Evolutionary conservation across 345 rosid species (phyloP).

Genomic region (Acer saccharum): DNA sequence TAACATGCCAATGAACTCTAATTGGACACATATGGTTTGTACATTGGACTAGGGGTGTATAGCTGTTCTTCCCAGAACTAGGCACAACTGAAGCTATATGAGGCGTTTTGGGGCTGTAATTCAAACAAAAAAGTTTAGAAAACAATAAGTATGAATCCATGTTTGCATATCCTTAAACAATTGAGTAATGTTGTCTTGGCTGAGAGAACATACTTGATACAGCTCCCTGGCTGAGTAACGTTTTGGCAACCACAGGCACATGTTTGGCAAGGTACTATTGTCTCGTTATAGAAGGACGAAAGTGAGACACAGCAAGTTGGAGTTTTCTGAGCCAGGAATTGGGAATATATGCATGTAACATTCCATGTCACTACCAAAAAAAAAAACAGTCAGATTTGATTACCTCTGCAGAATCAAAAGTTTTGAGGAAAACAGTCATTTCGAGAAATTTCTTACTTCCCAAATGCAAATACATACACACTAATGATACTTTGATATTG

Average conservation of each 20-base stretch:
- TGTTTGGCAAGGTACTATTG: constrained; percentile 74
- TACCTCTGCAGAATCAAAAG: not conserved
- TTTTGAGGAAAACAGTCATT: not conserved
- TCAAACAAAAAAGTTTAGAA: constrained; percentile 9
- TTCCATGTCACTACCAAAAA: constrained; percentile 89
- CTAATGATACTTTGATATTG: not conserved
- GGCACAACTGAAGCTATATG: constrained; percentile 69
- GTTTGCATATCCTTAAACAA: not conserved
- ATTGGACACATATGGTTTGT: constrained; percentile 93
- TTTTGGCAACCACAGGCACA: constrained; percentile 89
- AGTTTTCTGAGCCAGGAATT: constrained; percentile 67
- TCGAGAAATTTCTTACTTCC: not conserved
- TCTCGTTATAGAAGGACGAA: constrained; percentile 77
- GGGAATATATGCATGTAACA: constrained; percentile 84
- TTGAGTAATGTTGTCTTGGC: not conserved
- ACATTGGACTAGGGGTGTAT: constrained; percentile 64
- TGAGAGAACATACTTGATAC: constrained; percentile 70
- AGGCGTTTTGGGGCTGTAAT: constrained; percentile 51
- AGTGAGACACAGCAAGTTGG: constrained; percentile 94
- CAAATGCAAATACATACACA: not conserved
- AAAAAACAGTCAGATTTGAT: not conserved
- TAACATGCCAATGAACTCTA: constrained; percentile 91
- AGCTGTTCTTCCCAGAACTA: constrained; percentile 38
- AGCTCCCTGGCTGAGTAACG: constrained; percentile 44
- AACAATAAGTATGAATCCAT: not conserved